These are phyloP conservation scores for Blastocladiella emersonii DNA, from an alignment of 371 early-diverging fungal genomes.

Conservation along the genomic window DNA sequence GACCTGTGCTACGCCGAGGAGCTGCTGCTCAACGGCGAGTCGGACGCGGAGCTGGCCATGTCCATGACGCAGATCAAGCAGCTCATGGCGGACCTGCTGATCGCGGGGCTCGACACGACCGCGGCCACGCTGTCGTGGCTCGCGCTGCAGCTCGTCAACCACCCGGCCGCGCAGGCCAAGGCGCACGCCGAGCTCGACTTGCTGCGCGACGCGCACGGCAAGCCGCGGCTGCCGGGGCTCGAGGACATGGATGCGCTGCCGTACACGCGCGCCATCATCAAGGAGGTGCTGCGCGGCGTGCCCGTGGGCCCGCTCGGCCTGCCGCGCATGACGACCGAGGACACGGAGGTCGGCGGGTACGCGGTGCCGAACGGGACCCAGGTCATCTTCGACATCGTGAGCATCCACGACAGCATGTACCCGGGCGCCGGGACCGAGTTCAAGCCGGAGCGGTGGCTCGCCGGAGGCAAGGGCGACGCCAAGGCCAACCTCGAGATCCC, in stretches of 20 bases:
- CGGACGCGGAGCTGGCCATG: neutral
- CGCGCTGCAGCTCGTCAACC: neutral
- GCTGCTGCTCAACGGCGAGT: neutral
- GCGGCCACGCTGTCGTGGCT: neutral
- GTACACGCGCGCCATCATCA: conserved; percentile 30
- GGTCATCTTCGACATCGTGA: conserved; percentile 26
- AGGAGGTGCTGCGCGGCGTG: conserved; percentile 24
- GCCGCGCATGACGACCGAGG: conserved; percentile 28
- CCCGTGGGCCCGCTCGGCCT: conserved; percentile 30
- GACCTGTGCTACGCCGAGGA: neutral
- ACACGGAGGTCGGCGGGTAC: conserved; percentile 26
- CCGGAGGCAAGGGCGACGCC: too few species aligned
- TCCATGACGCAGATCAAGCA: neutral
- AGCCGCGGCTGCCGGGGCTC: neutral
- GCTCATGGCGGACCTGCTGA: neutral
- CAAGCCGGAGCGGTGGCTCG: conserved; percentile 28
- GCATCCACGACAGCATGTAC: conserved; percentile 21
- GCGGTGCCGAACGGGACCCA: conserved; percentile 30
- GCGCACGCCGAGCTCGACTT: neutral
- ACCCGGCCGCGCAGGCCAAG: neutral
- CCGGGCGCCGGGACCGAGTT: conserved; percentile 19
- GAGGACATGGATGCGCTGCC: conserved; percentile 8
- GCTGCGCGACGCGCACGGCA: neutral
- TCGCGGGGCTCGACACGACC: neutral
- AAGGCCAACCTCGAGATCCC: conserved; percentile 29